These are phyloP conservation scores for Cymodocea nodosa DNA, from an alignment of 116 monocot genomes.

Conservation along the genomic window DNA sequence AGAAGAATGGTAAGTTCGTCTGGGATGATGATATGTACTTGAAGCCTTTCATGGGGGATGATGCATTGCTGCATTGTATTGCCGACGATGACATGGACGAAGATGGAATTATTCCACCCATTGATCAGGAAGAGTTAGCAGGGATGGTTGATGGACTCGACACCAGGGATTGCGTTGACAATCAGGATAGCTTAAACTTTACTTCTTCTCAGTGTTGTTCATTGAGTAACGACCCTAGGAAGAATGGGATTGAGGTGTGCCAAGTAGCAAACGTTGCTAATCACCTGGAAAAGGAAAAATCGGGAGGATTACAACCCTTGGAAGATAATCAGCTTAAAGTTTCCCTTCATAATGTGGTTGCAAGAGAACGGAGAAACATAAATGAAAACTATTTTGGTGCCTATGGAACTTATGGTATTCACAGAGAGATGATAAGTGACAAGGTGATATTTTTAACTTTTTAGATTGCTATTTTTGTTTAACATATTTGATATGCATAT, in stretches of 20 bases:
- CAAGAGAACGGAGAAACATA: conserved; percentile 47
- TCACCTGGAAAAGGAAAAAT: conserved; percentile 1
- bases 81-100: conserved; percentile 46
- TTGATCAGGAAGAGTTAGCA: conserved; percentile 45
- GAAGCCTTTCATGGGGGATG: conserved; percentile 72
- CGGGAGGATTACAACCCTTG: conserved; percentile 7
- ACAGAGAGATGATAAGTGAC: conserved; percentile 95
- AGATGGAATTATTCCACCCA: conserved; percentile 13
- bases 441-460: conserved; percentile 32
- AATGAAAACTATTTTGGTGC: conserved; percentile 85
- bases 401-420: conserved; percentile 91
- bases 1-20: conserved; percentile 13
- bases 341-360: conserved; percentile 49
- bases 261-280: conserved; percentile 8
- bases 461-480: neutral
- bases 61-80: conserved; percentile 74
- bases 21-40: conserved; percentile 76
- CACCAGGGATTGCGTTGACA: neutral
- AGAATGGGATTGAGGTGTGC: neutral
- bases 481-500: neutral
- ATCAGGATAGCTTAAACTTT: no score
- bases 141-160: conserved; percentile 18
- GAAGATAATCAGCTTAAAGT: conserved; percentile 32
- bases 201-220: neutral
- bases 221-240: neutral